These are phyloP conservation scores for Malassezia caprae DNA, from an alignment of 1,284 basidiomycete genomes.

Conservation along the genomic window DNA sequence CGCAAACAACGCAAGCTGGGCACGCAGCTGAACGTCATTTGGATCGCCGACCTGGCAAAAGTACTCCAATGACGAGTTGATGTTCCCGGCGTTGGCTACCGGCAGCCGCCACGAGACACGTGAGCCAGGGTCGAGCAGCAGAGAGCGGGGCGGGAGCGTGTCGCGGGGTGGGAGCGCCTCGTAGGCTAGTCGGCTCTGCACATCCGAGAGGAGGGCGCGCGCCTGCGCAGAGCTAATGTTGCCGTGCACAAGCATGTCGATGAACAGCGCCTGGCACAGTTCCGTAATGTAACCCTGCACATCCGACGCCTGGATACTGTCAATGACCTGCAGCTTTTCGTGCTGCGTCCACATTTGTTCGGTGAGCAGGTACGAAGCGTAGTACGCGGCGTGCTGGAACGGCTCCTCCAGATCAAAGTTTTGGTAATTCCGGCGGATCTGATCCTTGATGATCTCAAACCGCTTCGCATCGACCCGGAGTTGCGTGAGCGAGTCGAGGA, in stretches of 20 bases:
- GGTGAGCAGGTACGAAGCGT: conserved; percentile 61
- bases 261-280: conserved; percentile 61
- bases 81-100: conserved; percentile 75
- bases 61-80: conserved; percentile 60
- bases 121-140: conserved; percentile 55
- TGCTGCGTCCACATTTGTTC: conserved; percentile 67
- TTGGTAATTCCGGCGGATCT: conserved; percentile 51
- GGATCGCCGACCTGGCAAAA: conserved; percentile 43
- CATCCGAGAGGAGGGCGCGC: conserved; percentile 60
- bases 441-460: conserved; percentile 74
- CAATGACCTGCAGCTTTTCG: conserved; percentile 69
- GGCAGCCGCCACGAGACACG: conserved; percentile 60
- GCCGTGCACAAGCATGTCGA: conserved; percentile 71
- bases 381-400: conserved; percentile 71
- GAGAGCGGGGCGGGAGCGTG: conserved; percentile 25
- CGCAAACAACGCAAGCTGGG: conserved; percentile 35
- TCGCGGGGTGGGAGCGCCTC: conserved; percentile 49
- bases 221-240: conserved; percentile 79
- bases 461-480: conserved; percentile 64
- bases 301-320: conserved; percentile 64
- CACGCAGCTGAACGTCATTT: conserved; percentile 26
- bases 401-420: conserved; percentile 82
- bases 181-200: conserved; percentile 61
- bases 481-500: conserved; percentile 63
- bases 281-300: conserved; percentile 58